Evolutionary conservation across 176 grass and related monocot genomes (phyloP), one percentile per base, ranked within the genome.

Genomic region (Oryza officinalis): DNA sequence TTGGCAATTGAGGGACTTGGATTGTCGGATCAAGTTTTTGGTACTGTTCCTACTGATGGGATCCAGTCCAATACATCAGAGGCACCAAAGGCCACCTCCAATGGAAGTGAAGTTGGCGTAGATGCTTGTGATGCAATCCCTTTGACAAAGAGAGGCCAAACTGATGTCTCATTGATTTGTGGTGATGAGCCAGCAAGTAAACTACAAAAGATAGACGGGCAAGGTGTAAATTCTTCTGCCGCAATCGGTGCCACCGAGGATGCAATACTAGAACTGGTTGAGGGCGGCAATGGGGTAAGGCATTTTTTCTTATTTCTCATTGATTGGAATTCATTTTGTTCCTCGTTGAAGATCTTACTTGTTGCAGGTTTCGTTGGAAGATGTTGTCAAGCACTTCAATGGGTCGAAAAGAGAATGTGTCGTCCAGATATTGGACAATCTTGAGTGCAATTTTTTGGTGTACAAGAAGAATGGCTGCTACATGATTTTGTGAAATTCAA

Each of bases 391-490:
- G 60, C 87, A 89, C 50, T 98, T 95, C 44, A 77, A 81, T 27
- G 91, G 92, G 12, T 88, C 82, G 26, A 87, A 81, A 8, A 86
- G 73, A 79, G 93, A 98, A 69, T 81, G 35, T 2, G 85, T 98
- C 1, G 35, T 71, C 4, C 65, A 86, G 75, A 69, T 95, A 27
- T 43, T 98, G 85, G 78, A 90, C 57, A 44, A 38, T 70, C 89
- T 94, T 0, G 89, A 95, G 83, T 64, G 74, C 27, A 88, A 87
- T 25, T 98, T 98, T 67, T 18, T 67, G 65, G 72, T 98, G 47
- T 98, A 95, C 72, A 94, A 80, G 85, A 95, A 83, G 76, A 92
- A 98, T 10, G 93, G 49, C 75, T 9, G 83, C 13, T 98, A 92
- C 85, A 41, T 63, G 69, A 75, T 84, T 70, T n/a, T 98, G 89